Evolutionary conservation across 2,329 filamentous ascomycete genomes (phyloP), one percentile per base, ranked within the genome.

Genomic region (Phyllosticta citrichinensis): DNA sequence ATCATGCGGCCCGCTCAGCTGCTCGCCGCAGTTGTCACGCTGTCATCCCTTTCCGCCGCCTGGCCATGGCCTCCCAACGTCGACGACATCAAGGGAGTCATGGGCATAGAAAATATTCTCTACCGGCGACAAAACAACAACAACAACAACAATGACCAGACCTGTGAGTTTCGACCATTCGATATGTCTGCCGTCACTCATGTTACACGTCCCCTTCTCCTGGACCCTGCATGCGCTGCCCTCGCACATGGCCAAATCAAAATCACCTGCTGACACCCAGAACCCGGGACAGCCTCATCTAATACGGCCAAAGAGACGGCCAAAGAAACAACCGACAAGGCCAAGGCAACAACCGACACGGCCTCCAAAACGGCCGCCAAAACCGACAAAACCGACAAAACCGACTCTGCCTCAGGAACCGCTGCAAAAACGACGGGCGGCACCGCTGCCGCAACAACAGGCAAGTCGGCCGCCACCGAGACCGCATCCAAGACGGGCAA

Each of bases 1-100:
- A 63, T 63, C 27, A 75, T 75, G 73, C 71, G 69, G 68, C 71
- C 72, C 19, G 68, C 70, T 53, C 73, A 74, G 68, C 62, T 75
- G 60, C 67, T 75, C 63, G 71, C 70, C 62, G 70, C 71, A 64
- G 66, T 69, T 24, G 62, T 74, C 65, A 71, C 73, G 63, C 65
- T 75, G 63, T 73, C 72, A 52, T 73, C 72, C 19, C 66, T 70
- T 24, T 67, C 72, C 24, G 67, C 68, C 12, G 72, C 73, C 51
- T 69, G 71, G 60, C 66, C 69, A 58, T 62, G 60, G 60, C 60
- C 60, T 47, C 60, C 60, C 22, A 57, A 57, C 47, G 10, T 62
- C 20, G 56, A 50, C 30, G 55, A 58, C 52, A 58, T 62, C 55
- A 58, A 58, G 51, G 58, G 30, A 20, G 60, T 58, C 55, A 56